These are phyloP conservation scores for Mycogone perniciosa DNA, from an alignment of 2,329 filamentous ascomycete species.

Conservation along the genomic window DNA sequence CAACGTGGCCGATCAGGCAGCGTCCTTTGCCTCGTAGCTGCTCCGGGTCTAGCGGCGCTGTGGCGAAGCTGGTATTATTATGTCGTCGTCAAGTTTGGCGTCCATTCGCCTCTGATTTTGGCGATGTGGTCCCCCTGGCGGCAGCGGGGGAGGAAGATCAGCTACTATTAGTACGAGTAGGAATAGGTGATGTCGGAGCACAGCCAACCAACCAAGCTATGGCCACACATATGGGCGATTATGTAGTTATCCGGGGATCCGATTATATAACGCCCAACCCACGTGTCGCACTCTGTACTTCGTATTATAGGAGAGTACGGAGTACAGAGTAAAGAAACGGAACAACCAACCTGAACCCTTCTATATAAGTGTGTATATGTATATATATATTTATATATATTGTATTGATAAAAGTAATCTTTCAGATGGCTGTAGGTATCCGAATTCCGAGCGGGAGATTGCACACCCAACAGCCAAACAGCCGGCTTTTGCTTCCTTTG, in stretches of 20 bases:
- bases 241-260: conserved; percentile 7
- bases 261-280: not conserved
- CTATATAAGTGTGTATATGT: too few species aligned
- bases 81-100: not conserved
- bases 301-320: too few species aligned
- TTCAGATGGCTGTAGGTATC: too few species aligned
- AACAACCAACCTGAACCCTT: too few species aligned
- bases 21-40: not conserved
- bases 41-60: conserved; percentile 2
- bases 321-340: too few species aligned
- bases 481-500: too few species aligned
- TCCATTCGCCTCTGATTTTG: conserved; percentile 9
- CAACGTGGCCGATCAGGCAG: conserved; percentile 4
- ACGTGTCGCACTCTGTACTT: too few species aligned
- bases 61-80: not conserved
- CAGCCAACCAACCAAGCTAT: not conserved
- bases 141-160: not conserved
- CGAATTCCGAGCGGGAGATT: too few species aligned
- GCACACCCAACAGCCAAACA: too few species aligned
- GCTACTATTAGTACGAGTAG: not conserved
- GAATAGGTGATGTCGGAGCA: not conserved
- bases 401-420: too few species aligned
- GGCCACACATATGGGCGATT: not conserved
- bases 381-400: too few species aligned
- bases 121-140: conserved; percentile 11